Base-by-base conservation (phyloP, 2,329 filamentous ascomycete genomes). In the Aspergillus cejpii region DNA sequence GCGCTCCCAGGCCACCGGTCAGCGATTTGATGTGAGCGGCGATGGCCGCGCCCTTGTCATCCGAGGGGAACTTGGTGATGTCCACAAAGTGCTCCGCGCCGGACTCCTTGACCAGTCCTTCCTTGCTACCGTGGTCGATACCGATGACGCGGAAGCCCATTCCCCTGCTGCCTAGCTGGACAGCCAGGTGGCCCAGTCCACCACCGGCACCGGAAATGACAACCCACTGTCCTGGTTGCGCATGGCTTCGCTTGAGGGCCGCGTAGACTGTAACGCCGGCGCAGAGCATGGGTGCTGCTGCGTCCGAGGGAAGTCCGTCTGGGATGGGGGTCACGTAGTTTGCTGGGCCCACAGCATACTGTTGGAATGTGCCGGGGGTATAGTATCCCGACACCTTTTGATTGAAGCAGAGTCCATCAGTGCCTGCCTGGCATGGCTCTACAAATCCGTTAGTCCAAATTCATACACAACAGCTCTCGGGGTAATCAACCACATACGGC, bases 241-340 rank as follows among this genome's bases (percentile, higher is more conserved):
- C 79, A 31, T 74, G 72, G 45, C 74, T 75, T 57, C 83, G 83
- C 44, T 78, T 75, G 36, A 86, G 72, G 17, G 80, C 82, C 2
- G 76, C 68, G 65, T 84, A 85, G n/a, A 79, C 77, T 1, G 81
- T 85, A 11, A 85, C 74, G 21, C 82, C 83, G 11, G 80, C 81
- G 62, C 81, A 85, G 41, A 84, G 74, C 68, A 85, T 74, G 1
- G 81, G 83, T 1, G 83, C 83, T 0, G 83, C 83, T 19, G 73
- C 71, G 40, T 77, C 80, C 7, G 77, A 80, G 33, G 73, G 63
- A 14, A 86, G 64, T 3, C 62, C 66, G 3, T 83, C 80, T 2
- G 83, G 83, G 53, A 86, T 84, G 1, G 80, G 80, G 0, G 83
- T 85, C 2, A 85, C 82, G 60, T 86, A 85, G 64, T 77, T 75